These are phyloP conservation scores for Gillenia trifoliata DNA, from an alignment of 306 rosid genomes.

Conservation along the genomic window DNA sequence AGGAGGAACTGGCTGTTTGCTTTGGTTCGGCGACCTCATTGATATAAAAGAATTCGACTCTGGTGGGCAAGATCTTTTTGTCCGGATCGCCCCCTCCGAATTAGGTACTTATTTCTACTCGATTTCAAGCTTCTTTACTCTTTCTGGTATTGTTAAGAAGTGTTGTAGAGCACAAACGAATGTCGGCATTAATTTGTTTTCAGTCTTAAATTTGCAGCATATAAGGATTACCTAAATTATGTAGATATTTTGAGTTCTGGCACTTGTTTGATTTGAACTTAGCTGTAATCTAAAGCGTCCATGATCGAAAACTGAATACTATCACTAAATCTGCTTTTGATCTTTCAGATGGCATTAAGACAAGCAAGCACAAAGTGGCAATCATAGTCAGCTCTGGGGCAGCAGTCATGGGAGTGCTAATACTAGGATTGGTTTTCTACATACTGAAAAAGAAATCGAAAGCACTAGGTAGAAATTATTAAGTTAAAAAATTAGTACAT, in stretches of 20 bases:
- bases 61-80: conserved; percentile 10
- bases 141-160: neutral
- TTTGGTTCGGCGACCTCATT: conserved; percentile 32
- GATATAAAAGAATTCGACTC: conserved; percentile 24
- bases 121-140: conserved; percentile 12
- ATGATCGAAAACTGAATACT: neutral
- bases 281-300: too few relatives aligned
- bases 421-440: neutral
- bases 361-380: neutral
- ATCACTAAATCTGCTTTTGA: too few relatives aligned
- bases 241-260: too few relatives aligned
- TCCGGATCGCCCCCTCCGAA: conserved; percentile 8
- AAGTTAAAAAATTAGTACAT: neutral
- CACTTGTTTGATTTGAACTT: neutral
- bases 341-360: neutral
- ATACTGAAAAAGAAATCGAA: neutral
- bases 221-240: neutral
- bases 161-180: neutral
- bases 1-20: conserved; percentile 32
- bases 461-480: neutral
- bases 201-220: too few relatives aligned
- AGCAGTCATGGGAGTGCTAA: neutral
- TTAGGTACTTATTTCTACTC: neutral
- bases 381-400: neutral
- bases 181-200: neutral